phyloP scores from a whole-genome alignment of 345 rosid genomes.

The Litchi chinensis region DNA sequence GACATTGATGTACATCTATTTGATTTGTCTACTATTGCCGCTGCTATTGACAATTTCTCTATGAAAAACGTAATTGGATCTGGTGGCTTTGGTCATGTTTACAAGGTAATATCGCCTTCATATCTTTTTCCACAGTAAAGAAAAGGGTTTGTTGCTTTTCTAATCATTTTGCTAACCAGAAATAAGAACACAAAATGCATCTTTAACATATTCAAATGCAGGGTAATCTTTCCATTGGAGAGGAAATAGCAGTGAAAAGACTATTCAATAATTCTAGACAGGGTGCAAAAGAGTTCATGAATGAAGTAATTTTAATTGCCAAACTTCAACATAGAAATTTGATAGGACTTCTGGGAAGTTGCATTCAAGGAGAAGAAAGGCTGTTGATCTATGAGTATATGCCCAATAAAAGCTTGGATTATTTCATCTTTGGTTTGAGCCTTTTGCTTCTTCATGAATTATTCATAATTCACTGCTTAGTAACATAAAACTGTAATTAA shows the following conservation, averaged over 20 bases:
- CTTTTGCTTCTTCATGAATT: background rate
- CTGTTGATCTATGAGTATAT: background rate
- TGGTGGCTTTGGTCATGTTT: constrained; percentile 51
- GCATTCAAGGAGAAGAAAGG: constrained; percentile 13
- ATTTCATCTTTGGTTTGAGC: background rate
- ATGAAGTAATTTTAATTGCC: constrained; percentile 30
- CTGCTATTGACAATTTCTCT: constrained; percentile 38
- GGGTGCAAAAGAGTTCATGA: constrained; percentile 37
- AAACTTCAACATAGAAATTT: constrained; percentile 6
- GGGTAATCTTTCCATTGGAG: constrained; percentile 28
- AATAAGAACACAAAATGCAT: background rate
- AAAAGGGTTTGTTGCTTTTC: background rate
- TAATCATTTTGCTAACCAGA: background rate
- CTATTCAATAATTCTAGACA: constrained; percentile 37
- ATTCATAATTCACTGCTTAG: background rate
- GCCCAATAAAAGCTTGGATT: no score
- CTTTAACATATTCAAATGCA: background rate
- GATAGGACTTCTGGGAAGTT: constrained; percentile 6
- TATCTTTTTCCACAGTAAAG: no score
- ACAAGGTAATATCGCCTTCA: background rate
- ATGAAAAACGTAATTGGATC: constrained; percentile 33
- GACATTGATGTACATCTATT: constrained; percentile 30
- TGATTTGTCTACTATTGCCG: constrained; percentile 25
- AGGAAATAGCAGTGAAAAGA: constrained; percentile 46
- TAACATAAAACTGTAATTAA: background rate